phyloP scores from a whole-genome alignment of 1,284 basidiomycete species.

The Tremellales sp. region DNA sequence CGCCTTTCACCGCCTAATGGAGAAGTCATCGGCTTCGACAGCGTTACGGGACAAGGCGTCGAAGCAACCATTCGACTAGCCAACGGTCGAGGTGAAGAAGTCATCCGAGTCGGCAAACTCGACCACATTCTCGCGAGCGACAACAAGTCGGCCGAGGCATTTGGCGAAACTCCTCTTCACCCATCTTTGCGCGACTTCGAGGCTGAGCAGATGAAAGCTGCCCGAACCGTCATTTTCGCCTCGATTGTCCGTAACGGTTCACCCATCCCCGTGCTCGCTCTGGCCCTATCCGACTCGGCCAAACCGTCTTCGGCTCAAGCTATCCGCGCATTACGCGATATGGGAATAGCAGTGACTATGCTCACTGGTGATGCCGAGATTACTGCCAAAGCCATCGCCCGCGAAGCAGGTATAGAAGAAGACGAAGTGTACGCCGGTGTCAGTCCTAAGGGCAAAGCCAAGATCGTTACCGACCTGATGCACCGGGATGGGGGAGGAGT shows the following conservation, averaged over 20 bases:
- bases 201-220: constrained; percentile 60
- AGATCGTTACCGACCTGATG: constrained; percentile 73
- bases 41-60: constrained; percentile 83
- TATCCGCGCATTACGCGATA: constrained; percentile 67
- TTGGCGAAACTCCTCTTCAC: constrained; percentile 36
- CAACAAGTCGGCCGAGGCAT: constrained; percentile 27
- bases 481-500: constrained; percentile 65
- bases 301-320: constrained; percentile 78
- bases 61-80: constrained; percentile 60
- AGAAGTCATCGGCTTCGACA: constrained; percentile 65
- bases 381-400: constrained; percentile 80
- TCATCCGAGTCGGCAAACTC: constrained; percentile 68
- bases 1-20: constrained; percentile 51
- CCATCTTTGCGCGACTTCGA: constrained; percentile 65
- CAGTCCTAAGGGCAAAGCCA: constrained; percentile 88
- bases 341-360: constrained; percentile 87
- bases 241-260: constrained; percentile 54
- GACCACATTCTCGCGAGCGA: constrained; percentile 55
- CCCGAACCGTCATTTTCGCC: constrained; percentile 81
- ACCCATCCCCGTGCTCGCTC: constrained; percentile 58
- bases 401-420: constrained; percentile 74
- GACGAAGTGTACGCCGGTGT: constrained; percentile 81
- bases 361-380: constrained; percentile 82
- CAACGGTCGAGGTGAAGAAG: constrained; percentile 40
- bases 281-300: constrained; percentile 78